phyloP scores from a whole-genome alignment of 2,329 filamentous ascomycete genomes.

The Aspergillus unguis region DNA sequence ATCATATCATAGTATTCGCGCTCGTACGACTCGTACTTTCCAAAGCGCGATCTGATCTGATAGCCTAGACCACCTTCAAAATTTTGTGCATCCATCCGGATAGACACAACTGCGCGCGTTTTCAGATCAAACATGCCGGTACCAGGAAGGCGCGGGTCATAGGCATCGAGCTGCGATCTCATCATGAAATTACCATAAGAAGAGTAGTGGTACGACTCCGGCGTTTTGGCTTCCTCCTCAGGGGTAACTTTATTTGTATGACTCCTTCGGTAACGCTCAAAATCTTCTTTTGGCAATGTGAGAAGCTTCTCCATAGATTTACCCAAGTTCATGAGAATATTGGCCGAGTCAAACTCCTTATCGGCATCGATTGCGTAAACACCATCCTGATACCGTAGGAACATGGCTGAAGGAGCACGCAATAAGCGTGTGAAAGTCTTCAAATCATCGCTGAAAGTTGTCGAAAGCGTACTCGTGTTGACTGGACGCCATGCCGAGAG shows the following conservation, averaged over 20 bases:
- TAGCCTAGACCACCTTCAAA: conserved; percentile 78
- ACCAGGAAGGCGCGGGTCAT: conserved; percentile 81
- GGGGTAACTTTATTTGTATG: conserved; percentile 63
- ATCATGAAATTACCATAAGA: conserved; percentile 84
- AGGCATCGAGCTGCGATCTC: conserved; percentile 89
- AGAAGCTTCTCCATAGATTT: conserved; percentile 96
- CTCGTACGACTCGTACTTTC: conserved; percentile 87
- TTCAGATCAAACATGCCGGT: conserved; percentile 96
- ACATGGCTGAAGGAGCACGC: conserved; percentile 72
- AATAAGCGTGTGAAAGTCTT: conserved; percentile 68
- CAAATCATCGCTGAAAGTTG: conserved; percentile 61
- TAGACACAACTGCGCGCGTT: conserved; percentile 83
- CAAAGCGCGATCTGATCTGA: conserved; percentile 72
- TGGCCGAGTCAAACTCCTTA: conserved; percentile 82
- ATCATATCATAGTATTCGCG: conserved; percentile 98
- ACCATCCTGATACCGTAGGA: conserved; percentile 77
- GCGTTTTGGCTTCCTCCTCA: conserved; percentile 66
- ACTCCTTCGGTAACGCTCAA: conserved; percentile 74
- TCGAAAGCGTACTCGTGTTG: conserved; percentile 64
- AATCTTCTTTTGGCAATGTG: conserved; percentile 76
- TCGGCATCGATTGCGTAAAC: conserved; percentile 94
- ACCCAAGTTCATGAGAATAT: conserved; percentile 84
- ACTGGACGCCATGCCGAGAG: conserved; percentile 78
- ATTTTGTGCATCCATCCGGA: conserved; percentile 77
- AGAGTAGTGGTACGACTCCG: conserved; percentile 84